A percentile compares a stretch with the other conserved stretches of the same genome.
phyloP scores from a whole-genome alignment of 768 basidiomycete species.

The Russula ochroleuca region DNA sequence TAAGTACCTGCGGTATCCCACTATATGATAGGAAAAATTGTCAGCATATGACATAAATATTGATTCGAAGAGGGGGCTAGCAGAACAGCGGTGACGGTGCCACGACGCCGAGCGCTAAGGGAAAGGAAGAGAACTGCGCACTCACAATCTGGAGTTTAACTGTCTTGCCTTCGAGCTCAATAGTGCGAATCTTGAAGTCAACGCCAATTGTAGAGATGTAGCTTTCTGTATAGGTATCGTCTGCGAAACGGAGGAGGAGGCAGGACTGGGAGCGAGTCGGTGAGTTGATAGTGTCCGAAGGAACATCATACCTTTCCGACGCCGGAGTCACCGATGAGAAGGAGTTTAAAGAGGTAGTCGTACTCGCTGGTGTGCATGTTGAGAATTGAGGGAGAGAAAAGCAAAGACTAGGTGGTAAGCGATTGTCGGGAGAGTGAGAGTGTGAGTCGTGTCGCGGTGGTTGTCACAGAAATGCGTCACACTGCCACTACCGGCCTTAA shows the following conservation, averaged over 20 bases:
- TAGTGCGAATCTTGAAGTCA: slow-evolving; percentile 98
- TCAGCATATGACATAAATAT: slow-evolving; percentile 21
- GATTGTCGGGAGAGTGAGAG: slow-evolving; percentile 6
- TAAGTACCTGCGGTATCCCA: slow-evolving; percentile 93
- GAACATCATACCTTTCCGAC: slow-evolving; percentile 72
- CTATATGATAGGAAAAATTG: slow-evolving; percentile 40
- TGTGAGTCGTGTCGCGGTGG: slow-evolving; percentile 30
- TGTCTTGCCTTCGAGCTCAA: slow-evolving; percentile 97
- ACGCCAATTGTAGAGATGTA: slow-evolving; percentile 98
- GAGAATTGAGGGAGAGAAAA: slow-evolving; percentile 24
- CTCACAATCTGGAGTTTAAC: slow-evolving; percentile 98
- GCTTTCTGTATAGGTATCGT: slow-evolving; percentile 96
- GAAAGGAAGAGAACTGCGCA: slow-evolving; percentile 20
- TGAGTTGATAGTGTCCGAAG: slow-evolving; percentile 18
- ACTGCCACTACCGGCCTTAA: slow-evolving; percentile 15
- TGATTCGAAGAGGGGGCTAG: background rate
- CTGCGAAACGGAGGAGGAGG: slow-evolving; percentile 85
- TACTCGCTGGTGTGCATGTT: slow-evolving; percentile 90
- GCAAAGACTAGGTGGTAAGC: slow-evolving; percentile 16
- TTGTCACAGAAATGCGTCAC: slow-evolving; percentile 41
- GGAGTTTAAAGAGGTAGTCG: slow-evolving; percentile 94
- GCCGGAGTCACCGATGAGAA: slow-evolving; percentile 93
- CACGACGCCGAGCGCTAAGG: slow-evolving; percentile 1
- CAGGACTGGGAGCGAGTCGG: slow-evolving; percentile 62
- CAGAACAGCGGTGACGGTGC: background rate